phyloP scores from a whole-genome alignment of 768 basidiomycete species.

The Auriscalpium microsporum region DNA sequence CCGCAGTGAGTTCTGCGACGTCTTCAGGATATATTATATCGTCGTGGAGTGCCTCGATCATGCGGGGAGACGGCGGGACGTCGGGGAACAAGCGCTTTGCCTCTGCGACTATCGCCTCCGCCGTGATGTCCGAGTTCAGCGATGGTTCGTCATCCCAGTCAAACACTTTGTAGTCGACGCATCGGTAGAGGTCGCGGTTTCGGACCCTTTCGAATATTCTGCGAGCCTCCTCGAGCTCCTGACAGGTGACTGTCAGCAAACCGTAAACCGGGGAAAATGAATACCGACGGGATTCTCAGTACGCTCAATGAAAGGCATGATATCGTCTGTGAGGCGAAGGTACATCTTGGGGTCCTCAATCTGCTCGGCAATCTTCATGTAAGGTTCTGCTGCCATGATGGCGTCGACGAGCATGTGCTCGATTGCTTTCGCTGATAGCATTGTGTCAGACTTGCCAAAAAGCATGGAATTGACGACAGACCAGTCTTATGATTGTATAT shows the following conservation, averaged over 20 bases:
- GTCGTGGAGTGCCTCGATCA: background rate
- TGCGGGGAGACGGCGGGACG: background rate
- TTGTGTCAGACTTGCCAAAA: background rate
- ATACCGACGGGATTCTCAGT: conserved; percentile 40
- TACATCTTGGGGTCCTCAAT: conserved; percentile 53
- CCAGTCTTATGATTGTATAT: conserved; percentile 80
- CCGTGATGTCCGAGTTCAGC: conserved; percentile 26
- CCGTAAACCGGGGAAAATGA: background rate
- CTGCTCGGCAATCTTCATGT: conserved; percentile 48
- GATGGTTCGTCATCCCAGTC: conserved; percentile 22
- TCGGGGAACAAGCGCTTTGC: conserved; percentile 15
- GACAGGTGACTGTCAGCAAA: background rate
- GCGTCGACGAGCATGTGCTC: conserved; percentile 84
- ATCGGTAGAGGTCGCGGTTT: conserved; percentile 56
- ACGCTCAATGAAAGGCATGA: conserved; percentile 51
- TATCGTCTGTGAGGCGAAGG: conserved; percentile 59
- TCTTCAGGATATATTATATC: conserved; percentile 13
- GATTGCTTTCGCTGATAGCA: conserved; percentile 55
- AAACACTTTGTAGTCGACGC: conserved; percentile 58
- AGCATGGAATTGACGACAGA: conserved; percentile 20
- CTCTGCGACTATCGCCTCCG: conserved; percentile 25
- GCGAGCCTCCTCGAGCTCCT: conserved; percentile 56
- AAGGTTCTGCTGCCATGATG: conserved; percentile 57
- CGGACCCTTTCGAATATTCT: conserved; percentile 55
- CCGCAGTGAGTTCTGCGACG: conserved; percentile 29